These are phyloP conservation scores for Exophiala spinifera DNA, from an alignment of 2,329 filamentous ascomycete genomes.

Conservation along the genomic window DNA sequence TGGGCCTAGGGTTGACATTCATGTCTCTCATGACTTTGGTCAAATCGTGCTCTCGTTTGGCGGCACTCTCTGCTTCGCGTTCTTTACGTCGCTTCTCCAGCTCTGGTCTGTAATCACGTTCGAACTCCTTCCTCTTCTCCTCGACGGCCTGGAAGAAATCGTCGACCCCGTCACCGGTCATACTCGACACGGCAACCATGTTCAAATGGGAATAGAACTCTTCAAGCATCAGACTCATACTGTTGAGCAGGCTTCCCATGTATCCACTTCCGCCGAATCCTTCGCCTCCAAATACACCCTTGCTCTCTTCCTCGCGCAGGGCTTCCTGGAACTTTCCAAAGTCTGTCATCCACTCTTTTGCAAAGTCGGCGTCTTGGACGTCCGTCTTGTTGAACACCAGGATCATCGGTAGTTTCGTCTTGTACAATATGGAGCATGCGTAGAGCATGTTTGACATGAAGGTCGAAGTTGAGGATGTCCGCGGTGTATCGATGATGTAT, in stretches of 20 bases:
- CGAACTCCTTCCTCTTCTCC: constrained; percentile 83
- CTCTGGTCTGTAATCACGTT: constrained; percentile 87
- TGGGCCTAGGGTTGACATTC: constrained; percentile 50
- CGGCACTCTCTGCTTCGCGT: constrained; percentile 71
- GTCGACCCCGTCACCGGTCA: constrained; percentile 86
- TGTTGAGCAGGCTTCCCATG: constrained; percentile 93
- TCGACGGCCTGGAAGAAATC: constrained; percentile 90
- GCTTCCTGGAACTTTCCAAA: constrained; percentile 94
- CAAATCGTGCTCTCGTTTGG: constrained; percentile 73
- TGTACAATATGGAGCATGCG: constrained; percentile 97
- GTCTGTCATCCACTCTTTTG: constrained; percentile 99
- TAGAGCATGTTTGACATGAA: constrained; percentile 99
- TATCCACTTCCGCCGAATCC: constrained; percentile 84
- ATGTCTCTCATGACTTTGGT: constrained; percentile 95
- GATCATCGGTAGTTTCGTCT: constrained; percentile 97
- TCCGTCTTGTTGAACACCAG: constrained; percentile 99
- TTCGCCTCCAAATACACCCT: constrained; percentile 69
- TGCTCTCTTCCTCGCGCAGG: constrained; percentile 73
- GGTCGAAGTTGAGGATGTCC: constrained; percentile 86
- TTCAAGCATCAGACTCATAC: constrained; percentile 95
- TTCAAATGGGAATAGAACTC: constrained; percentile 95
- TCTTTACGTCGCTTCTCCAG: constrained; percentile 73
- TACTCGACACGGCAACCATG: constrained; percentile 88
- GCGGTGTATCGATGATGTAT: constrained; percentile 94
- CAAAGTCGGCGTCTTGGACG: constrained; percentile 84